These are phyloP conservation scores for Debaryomyces castellii DNA, from an alignment of 805 yeast genomes.

Conservation along the genomic window DNA sequence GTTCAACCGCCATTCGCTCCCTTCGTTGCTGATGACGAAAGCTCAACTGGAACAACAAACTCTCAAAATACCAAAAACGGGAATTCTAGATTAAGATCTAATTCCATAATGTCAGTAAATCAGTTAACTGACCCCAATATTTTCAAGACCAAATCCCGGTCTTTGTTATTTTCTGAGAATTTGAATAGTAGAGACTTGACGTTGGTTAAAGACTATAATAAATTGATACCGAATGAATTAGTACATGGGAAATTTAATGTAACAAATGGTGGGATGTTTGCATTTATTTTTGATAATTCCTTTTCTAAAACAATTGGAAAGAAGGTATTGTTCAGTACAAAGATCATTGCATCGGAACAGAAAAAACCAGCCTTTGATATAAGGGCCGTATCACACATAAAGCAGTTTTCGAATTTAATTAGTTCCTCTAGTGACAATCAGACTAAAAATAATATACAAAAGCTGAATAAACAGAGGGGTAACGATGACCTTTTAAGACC, in stretches of 20 bases:
- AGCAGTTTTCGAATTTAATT: background rate
- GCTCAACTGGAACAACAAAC: constrained; percentile 15
- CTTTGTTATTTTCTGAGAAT: constrained; percentile 37
- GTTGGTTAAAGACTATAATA: constrained; percentile 58
- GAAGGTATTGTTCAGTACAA: constrained; percentile 64
- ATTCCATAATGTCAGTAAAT: constrained; percentile 35
- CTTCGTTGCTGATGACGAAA: constrained; percentile 40
- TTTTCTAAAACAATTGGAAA: constrained; percentile 84
- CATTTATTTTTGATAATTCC: constrained; percentile 89
- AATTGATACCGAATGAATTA: constrained; percentile 53
- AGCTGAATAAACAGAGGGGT: background rate
- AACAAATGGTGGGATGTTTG: constrained; percentile 66
- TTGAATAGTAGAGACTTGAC: constrained; percentile 43
- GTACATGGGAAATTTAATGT: constrained; percentile 64
- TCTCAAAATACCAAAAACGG: background rate
- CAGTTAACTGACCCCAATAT: constrained; percentile 28
- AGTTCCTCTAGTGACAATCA: background rate
- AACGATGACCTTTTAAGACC: constrained; percentile 29
- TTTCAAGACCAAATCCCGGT: constrained; percentile 34
- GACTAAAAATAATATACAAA: background rate
- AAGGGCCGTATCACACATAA: background rate
- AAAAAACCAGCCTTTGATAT: background rate
- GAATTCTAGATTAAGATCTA: constrained; percentile 17
- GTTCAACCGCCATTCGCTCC: background rate
- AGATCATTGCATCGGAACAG: constrained; percentile 10